A percentile compares a stretch with the other conserved stretches of the same genome.
Evolutionary conservation across 179 eudicot species (phyloP).

Genomic region (Camellia oleifera): DNA sequence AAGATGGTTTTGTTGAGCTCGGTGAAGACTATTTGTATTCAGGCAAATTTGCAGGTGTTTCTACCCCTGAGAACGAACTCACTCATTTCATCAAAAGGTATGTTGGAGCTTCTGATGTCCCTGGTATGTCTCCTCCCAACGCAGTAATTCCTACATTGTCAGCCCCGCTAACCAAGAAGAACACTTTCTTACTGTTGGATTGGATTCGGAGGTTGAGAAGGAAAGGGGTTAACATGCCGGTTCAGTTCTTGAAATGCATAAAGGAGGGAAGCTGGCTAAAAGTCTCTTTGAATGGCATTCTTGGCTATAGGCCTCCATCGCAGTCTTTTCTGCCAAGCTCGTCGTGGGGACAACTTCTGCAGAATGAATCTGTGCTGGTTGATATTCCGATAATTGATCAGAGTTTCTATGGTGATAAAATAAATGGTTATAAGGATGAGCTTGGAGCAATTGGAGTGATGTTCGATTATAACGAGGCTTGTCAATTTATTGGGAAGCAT

Average conservation of each 20-base stretch:
- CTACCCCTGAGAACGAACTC: conserved; percentile 24
- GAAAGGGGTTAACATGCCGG: conserved; percentile 30
- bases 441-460: conserved; percentile 52
- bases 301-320: conserved; percentile 46
- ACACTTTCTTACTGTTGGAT: conserved; percentile 52
- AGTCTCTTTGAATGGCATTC: conserved; percentile 43
- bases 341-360: conserved; percentile 49
- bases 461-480: conserved; percentile 47
- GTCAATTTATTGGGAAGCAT: conserved; percentile 49
- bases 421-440: conserved; percentile 43
- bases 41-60: conserved; percentile 34
- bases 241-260: conserved; percentile 39
- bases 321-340: conserved; percentile 48
- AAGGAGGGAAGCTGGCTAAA: conserved; percentile 54
- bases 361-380: conserved; percentile 46
- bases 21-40: conserved; percentile 40
- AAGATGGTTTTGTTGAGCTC: conserved; percentile 42
- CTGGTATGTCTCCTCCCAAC: conserved; percentile 55
- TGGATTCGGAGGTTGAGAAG: conserved; percentile 43
- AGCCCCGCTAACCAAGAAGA: conserved; percentile 41
- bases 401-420: conserved; percentile 34
- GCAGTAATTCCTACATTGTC: conserved; percentile 44
- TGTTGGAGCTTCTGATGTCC: conserved; percentile 55
- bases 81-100: conserved; percentile 29
- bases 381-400: conserved; percentile 62